These are phyloP conservation scores for Suillus clintonianus DNA, from an alignment of 768 basidiomycete genomes.

Conservation along the genomic window DNA sequence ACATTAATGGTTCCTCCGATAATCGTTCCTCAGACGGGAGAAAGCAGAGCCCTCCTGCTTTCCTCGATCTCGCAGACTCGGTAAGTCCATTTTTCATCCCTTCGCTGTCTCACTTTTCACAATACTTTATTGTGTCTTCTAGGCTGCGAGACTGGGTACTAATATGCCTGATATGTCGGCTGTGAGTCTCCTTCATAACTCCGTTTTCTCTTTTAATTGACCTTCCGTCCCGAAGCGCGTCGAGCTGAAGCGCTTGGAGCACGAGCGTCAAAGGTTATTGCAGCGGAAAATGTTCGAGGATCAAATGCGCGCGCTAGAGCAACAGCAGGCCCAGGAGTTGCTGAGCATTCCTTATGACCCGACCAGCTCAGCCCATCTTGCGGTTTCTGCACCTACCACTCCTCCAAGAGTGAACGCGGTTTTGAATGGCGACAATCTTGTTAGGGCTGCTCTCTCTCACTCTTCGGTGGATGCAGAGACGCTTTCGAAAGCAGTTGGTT, in stretches of 20 bases:
- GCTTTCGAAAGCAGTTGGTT: conserved; percentile 69
- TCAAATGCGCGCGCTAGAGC: conserved; percentile 92
- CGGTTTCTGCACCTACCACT: conserved; percentile 87
- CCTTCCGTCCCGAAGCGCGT: conserved; percentile 57
- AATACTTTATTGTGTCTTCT: conserved; percentile 14
- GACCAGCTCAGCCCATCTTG: conserved; percentile 62
- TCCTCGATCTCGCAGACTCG: conserved; percentile 92
- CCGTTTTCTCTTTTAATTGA: conserved; percentile 11
- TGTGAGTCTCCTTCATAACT: conserved; percentile 47
- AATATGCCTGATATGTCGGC: conserved; percentile 87
- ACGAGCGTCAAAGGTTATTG: conserved; percentile 84
- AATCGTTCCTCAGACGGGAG: conserved; percentile 68
- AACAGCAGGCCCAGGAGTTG: conserved; percentile 86
- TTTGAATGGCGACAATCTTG: conserved; percentile 58
- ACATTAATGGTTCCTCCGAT: conserved; percentile 73
- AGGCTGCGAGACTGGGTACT: conserved; percentile 84
- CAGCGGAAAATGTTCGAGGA: conserved; percentile 94
- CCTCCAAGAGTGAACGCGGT: conserved; percentile 78
- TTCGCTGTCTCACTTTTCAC: not conserved
- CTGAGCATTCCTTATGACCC: conserved; percentile 72
- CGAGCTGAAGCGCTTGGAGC: conserved; percentile 81
- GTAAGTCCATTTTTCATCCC: conserved; percentile 47
- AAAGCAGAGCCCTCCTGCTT: conserved; percentile 89
- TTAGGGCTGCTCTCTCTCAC: conserved; percentile 46
- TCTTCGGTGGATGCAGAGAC: conserved; percentile 60